Percentiles rank a stretch among this genome's conserved stretches.
phyloP scores from a whole-genome alignment of 306 rosid species.

The Quercus gilva region DNA sequence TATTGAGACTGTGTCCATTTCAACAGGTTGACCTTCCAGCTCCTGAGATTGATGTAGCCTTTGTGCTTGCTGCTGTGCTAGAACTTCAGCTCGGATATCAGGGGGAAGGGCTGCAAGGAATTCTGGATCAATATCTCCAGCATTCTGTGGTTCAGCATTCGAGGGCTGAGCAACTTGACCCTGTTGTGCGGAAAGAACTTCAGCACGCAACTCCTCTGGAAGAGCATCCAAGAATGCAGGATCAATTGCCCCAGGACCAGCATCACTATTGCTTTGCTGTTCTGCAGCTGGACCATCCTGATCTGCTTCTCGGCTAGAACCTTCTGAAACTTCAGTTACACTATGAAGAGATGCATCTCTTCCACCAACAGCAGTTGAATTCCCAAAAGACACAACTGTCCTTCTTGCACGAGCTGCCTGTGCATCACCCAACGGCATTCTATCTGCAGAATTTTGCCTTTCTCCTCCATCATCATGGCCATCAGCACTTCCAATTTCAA shows the following conservation, averaged over 20 bases:
- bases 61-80: constrained; percentile 96
- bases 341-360: constrained; percentile 89
- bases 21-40: constrained; percentile 98
- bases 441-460: constrained; percentile 76
- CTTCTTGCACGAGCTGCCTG: constrained; percentile 80
- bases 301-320: constrained; percentile 88
- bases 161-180: constrained; percentile 83
- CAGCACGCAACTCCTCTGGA: constrained; percentile 96
- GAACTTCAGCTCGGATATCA: constrained; percentile 96
- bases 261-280: constrained; percentile 66
- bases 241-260: constrained; percentile 89
- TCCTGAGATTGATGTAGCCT: constrained; percentile 92
- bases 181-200: constrained; percentile 93
- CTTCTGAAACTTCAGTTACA: constrained; percentile 91
- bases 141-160: constrained; percentile 65
- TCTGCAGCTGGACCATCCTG: constrained; percentile 68
- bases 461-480: constrained; percentile 96
- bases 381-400: constrained; percentile 54
- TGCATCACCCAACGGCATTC: constrained; percentile 62
- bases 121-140: constrained; percentile 95
- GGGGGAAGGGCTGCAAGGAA: constrained; percentile 98
- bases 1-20: constrained; percentile 96
- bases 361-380: constrained; percentile 57
- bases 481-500: constrained; percentile 96
- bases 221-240: constrained; percentile 97